Evolutionary conservation across 148 eudicot species (phyloP).

Genomic region (Heliosperma pusillum): DNA sequence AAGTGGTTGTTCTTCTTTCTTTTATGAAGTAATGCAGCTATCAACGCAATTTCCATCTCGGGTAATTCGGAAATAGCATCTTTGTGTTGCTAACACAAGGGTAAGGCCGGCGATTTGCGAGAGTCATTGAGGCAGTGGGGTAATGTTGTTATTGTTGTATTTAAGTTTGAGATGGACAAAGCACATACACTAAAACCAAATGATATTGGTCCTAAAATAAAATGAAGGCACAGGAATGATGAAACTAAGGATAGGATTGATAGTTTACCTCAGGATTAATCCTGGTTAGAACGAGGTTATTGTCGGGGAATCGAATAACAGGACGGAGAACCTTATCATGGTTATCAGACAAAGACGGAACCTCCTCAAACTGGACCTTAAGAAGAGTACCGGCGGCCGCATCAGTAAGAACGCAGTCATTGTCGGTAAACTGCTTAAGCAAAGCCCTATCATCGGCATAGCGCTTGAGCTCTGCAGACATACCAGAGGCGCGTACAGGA

Average conservation of each 20-base stretch:
- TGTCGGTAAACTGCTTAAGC: slow-evolving; percentile 72
- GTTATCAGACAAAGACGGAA: slow-evolving; percentile 43
- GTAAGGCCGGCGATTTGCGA: too few species aligned
- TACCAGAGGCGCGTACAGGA: slow-evolving; percentile 53
- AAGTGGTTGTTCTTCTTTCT: too few species aligned
- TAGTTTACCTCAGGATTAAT: slow-evolving; percentile 85
- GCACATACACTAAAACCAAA: too few species aligned
- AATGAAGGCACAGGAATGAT: too few species aligned
- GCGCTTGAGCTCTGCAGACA: slow-evolving; percentile 77
- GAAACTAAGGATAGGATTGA: background rate
- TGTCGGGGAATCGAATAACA: slow-evolving; percentile 71
- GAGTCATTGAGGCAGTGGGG: too few species aligned
- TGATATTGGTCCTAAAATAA: too few species aligned
- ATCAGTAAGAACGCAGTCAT: slow-evolving; percentile 56
- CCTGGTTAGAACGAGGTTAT: slow-evolving; percentile 76
- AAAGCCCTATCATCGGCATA: slow-evolving; percentile 68
- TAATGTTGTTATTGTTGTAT: too few species aligned
- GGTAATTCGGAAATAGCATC: too few species aligned
- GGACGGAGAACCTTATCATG: slow-evolving; percentile 63
- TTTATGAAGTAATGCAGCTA: too few species aligned
- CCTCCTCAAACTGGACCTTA: slow-evolving; percentile 69
- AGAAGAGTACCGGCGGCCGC: slow-evolving; percentile 55
- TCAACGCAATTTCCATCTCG: too few species aligned
- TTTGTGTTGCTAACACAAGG: too few species aligned
- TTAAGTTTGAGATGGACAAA: too few species aligned